Evolutionary conservation across 176 grass and related monocot genomes (phyloP).

Genomic region (Carex cristatella): DNA sequence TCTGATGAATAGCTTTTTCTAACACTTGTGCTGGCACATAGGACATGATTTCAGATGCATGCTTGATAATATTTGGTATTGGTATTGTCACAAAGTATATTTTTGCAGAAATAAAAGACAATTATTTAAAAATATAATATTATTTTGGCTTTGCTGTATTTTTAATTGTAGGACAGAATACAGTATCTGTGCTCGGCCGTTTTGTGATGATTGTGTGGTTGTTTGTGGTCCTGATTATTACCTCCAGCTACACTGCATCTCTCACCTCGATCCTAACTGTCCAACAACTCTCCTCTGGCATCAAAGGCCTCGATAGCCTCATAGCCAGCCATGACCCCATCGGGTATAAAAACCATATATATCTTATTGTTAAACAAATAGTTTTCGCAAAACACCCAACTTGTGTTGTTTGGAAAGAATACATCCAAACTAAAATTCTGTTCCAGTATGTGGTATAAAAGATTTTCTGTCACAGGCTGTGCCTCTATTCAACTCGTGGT

Average conservation of each 20-base stretch:
- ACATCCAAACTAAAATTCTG: background rate
- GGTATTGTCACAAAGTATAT: background rate
- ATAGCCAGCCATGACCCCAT: constrained; percentile 36
- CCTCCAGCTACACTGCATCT: constrained; percentile 88
- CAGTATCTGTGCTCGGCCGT: constrained; percentile 49
- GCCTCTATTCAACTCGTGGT: background rate
- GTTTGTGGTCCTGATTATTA: constrained; percentile 82
- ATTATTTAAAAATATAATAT: background rate
- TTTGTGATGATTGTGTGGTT: constrained; percentile 84
- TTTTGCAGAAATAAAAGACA: background rate
- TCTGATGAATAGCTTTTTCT: constrained; percentile 7
- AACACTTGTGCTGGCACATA: constrained; percentile 13
- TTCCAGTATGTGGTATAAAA: background rate
- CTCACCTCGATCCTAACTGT: constrained; percentile 89
- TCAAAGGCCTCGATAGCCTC: constrained; percentile 69
- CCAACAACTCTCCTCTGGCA: constrained; percentile 65
- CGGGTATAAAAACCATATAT: constrained; percentile 10
- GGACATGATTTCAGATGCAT: constrained; percentile 6
- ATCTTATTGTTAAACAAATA: background rate
- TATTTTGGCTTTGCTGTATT: background rate
- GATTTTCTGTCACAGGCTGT: constrained; percentile 8
- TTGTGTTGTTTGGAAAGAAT: background rate
- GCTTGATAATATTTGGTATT: background rate
- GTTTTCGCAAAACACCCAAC: background rate
- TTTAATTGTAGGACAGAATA: constrained; percentile 52